phyloP scores from a whole-genome alignment of 805 yeast species.

The Metschnikowia cerradonensis region DNA sequence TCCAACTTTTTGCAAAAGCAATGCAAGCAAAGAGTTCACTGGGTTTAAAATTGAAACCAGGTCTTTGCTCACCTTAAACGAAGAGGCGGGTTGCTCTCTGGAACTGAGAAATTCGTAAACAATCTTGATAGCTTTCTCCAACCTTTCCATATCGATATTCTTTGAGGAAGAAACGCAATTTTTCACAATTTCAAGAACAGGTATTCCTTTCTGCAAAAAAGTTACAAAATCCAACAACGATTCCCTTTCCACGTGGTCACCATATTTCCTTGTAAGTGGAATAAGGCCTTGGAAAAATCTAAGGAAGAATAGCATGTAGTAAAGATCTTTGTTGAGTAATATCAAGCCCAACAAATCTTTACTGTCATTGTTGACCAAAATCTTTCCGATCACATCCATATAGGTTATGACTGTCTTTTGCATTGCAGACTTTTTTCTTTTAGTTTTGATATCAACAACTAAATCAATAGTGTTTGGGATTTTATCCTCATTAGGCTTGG shows the following conservation, averaged over 20 bases:
- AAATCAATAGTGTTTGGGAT: conserved; percentile 28
- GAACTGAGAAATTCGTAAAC: conserved; percentile 27
- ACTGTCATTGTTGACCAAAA: conserved; percentile 24
- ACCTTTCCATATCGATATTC: conserved; percentile 36
- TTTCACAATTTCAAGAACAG: conserved; percentile 40
- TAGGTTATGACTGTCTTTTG: conserved; percentile 30
- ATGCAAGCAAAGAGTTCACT: conserved; percentile 52
- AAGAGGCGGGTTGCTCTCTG: conserved; percentile 20
- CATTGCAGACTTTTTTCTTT: conserved; percentile 20
- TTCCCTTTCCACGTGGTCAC: conserved; percentile 66
- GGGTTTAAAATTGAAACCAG: conserved; percentile 58
- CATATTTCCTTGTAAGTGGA: conserved; percentile 53
- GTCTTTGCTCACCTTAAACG: conserved; percentile 43
- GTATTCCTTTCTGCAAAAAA: conserved; percentile 47
- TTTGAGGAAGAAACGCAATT: conserved; percentile 27
- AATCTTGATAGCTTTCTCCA: conserved; percentile 30
- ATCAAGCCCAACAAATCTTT: conserved; percentile 19
- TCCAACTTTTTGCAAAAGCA: conserved; percentile 33
- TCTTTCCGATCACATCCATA: conserved; percentile 26
- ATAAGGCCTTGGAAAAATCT: conserved; percentile 56
- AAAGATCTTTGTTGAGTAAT: conserved; percentile 34
- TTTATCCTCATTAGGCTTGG: conserved; percentile 35
- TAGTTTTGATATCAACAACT: conserved; percentile 13
- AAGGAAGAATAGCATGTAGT: conserved; percentile 43
- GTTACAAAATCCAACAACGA: conserved; percentile 42